Evolutionary conservation across 2,329 filamentous ascomycete genomes (phyloP).

Genomic region (Esteya vermicola): DNA sequence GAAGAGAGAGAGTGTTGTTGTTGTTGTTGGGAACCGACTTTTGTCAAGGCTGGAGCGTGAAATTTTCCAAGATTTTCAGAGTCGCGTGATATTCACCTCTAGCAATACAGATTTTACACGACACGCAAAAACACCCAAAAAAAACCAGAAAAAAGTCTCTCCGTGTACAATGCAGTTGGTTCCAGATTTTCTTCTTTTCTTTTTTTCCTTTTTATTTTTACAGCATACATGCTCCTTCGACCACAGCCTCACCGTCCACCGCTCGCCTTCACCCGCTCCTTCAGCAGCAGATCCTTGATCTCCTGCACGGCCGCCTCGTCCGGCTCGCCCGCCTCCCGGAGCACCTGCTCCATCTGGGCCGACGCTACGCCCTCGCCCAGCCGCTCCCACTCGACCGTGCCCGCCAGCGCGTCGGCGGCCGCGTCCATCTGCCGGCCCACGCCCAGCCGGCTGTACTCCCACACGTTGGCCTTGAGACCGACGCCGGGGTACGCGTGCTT

Average conservation of each 20-base stretch:
- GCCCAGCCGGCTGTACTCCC: slow-evolving; percentile 63
- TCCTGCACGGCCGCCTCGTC: slow-evolving; percentile 32
- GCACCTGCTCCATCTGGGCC: slow-evolving; percentile 40
- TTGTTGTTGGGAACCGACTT: too few species aligned
- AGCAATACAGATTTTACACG: too few species aligned
- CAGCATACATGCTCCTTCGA: too few species aligned
- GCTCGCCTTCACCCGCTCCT: slow-evolving; percentile 11
- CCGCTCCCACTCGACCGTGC: slow-evolving; percentile 38
- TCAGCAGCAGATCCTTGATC: slow-evolving; percentile 23
- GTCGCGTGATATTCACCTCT: too few species aligned
- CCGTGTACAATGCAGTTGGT: too few species aligned
- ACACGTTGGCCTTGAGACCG: slow-evolving; percentile 97
- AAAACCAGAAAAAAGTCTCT: too few species aligned
- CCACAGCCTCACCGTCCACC: slow-evolving; percentile 14
- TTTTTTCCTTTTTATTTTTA: too few species aligned
- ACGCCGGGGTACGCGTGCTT: slow-evolving; percentile 94
- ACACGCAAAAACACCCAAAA: too few species aligned
- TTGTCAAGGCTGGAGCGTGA: not conserved
- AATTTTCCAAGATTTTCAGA: not conserved
- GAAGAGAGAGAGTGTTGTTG: not conserved
- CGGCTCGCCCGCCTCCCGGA: slow-evolving; percentile 19
- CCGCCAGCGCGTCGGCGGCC: slow-evolving; percentile 25
- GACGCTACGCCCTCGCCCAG: slow-evolving; percentile 37
- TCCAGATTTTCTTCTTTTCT: too few species aligned
- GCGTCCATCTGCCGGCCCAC: slow-evolving; percentile 38